These are phyloP conservation scores for Euphorbia neoarborescens DNA, from an alignment of 441 rosid genomes.

Conservation along the genomic window DNA sequence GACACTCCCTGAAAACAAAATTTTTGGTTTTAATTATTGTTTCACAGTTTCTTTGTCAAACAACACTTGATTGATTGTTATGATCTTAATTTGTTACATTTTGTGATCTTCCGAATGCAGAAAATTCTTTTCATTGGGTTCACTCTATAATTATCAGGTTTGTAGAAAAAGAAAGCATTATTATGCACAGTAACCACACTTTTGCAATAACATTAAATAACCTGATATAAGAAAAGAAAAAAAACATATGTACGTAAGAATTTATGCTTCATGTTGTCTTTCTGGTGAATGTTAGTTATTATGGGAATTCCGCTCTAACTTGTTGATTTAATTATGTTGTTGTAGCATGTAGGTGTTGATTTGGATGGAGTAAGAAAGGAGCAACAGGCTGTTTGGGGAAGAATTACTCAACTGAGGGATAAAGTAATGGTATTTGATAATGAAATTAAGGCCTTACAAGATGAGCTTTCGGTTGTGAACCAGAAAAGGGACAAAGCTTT, in stretches of 20 bases:
- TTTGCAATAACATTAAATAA: too few species aligned
- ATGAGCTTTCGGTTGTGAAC: constrained; percentile 32
- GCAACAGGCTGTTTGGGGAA: constrained; percentile 41
- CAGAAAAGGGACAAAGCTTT: constrained; percentile 48
- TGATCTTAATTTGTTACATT: too few species aligned
- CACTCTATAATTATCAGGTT: too few species aligned
- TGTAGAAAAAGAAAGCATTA: too few species aligned
- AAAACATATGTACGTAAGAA: too few species aligned
- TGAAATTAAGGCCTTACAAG: constrained; percentile 42
- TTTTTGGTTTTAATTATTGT: background rate
- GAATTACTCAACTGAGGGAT: constrained; percentile 33
- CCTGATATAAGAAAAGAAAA: too few species aligned
- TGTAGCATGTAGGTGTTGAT: constrained; percentile 62
- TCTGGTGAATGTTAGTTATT: background rate
- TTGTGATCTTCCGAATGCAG: too few species aligned
- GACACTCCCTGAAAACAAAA: background rate
- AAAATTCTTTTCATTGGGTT: too few species aligned
- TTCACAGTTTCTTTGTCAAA: background rate
- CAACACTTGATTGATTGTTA: background rate
- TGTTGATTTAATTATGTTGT: constrained; percentile 12
- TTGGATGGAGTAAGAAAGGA: constrained; percentile 68
- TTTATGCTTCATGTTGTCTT: too few species aligned
- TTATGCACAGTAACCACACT: too few species aligned
- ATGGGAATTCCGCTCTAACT: background rate
- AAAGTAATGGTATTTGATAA: constrained; percentile 34